Conservation (phyloP, 2,329 filamentous ascomycete species). For the Epichloe scottii region DNA sequence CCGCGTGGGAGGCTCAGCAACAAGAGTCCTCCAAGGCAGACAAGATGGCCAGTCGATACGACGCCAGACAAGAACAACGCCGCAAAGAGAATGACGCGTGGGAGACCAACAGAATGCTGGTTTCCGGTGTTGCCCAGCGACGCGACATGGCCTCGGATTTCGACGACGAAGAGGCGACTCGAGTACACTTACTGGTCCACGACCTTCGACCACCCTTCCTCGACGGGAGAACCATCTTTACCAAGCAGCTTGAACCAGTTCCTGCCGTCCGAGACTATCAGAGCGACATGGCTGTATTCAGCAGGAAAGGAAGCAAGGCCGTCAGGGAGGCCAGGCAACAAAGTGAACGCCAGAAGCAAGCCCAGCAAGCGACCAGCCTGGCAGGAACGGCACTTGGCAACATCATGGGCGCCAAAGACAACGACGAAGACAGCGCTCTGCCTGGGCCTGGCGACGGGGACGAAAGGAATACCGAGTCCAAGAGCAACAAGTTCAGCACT, state of each 20-base stretch:
- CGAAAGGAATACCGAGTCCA: slow-evolving; percentile 34
- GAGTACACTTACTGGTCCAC: slow-evolving; percentile 85
- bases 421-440: slow-evolving; percentile 79
- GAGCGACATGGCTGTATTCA: slow-evolving; percentile 98
- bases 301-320: slow-evolving; percentile 84
- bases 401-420: slow-evolving; percentile 89
- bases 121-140: slow-evolving; percentile 86
- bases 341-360: slow-evolving; percentile 84
- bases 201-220: slow-evolving; percentile 89
- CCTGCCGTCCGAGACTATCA: slow-evolving; percentile 86
- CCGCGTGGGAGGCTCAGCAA: slow-evolving; percentile 61
- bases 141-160: slow-evolving; percentile 73
- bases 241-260: slow-evolving; percentile 90
- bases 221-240: slow-evolving; percentile 91
- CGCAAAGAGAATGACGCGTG: slow-evolving; percentile 94
- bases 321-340: slow-evolving; percentile 87
- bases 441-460: slow-evolving; percentile 63
- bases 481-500: slow-evolving; percentile 66
- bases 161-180: slow-evolving; percentile 78
- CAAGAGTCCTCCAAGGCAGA: slow-evolving; percentile 68
- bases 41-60: slow-evolving; percentile 62
- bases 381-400: slow-evolving; percentile 88
- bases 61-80: slow-evolving; percentile 64
- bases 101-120: slow-evolving; percentile 98
- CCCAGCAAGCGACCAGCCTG: slow-evolving; percentile 86